Conservation (phyloP, 225 moss, liverwort and hornwort genomes). For the Neckera pumila region DNA sequence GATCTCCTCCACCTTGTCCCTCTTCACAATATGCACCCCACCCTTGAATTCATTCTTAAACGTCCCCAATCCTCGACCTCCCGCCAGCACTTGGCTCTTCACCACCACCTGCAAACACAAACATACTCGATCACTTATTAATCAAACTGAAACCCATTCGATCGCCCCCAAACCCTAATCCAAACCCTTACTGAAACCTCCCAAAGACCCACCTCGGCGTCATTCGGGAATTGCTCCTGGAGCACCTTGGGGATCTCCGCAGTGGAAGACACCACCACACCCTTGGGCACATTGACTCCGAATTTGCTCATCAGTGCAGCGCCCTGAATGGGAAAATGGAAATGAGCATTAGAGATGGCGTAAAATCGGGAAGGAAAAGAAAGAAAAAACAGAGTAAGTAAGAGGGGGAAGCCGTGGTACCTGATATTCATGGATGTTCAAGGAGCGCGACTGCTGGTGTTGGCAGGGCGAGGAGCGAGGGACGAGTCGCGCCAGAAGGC, state of each 20-base stretch:
- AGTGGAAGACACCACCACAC: constrained; percentile 61
- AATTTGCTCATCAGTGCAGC: constrained; percentile 79
- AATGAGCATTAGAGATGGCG: background rate
- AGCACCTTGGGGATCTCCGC: constrained; percentile 49
- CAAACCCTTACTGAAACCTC: background rate
- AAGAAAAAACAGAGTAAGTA: no score
- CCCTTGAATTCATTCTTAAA: constrained; percentile 94
- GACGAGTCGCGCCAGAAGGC: constrained; percentile 31
- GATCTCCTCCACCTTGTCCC: constrained; percentile 52
- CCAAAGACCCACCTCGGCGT: constrained; percentile 37
- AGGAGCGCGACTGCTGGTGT: constrained; percentile 60
- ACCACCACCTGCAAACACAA: constrained; percentile 65
- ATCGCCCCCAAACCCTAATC: background rate
- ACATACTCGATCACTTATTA: background rate
- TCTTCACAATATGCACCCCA: constrained; percentile 84
- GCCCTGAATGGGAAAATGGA: constrained; percentile 6
- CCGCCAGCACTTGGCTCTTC: constrained; percentile 92
- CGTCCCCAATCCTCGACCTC: constrained; percentile 91
- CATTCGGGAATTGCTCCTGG: constrained; percentile 39
- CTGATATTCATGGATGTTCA: constrained; percentile 91
- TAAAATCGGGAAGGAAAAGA: background rate
- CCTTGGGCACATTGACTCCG: constrained; percentile 89
- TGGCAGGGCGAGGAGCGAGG: constrained; percentile 28
- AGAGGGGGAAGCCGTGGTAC: background rate
- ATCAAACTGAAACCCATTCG: background rate